These are phyloP conservation scores for Xylaria scruposa DNA, from an alignment of 495 filamentous ascomycete species.

Conservation along the genomic window DNA sequence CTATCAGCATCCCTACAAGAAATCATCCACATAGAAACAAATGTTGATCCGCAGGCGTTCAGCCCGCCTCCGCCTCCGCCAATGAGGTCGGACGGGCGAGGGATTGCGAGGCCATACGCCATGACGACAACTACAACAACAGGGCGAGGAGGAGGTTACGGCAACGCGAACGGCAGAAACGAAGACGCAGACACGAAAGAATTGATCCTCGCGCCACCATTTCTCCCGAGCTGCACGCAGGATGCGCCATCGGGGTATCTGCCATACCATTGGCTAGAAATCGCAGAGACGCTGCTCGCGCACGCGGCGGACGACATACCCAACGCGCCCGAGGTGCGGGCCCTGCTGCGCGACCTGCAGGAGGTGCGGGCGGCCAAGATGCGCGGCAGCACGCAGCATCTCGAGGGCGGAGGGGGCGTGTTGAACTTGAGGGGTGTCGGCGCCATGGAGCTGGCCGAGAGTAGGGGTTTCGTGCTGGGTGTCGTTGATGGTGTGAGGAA, in stretches of 20 bases:
- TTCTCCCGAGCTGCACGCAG: conserved; percentile 65
- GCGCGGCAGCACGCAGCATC: conserved; percentile 69
- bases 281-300: conserved; percentile 83
- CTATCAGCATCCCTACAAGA: conserved; percentile 70
- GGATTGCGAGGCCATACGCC: conserved; percentile 39
- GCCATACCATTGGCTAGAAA: conserved; percentile 93
- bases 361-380: conserved; percentile 93
- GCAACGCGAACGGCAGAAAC: background rate
- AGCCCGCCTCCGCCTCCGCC: conserved; percentile 74
- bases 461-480: conserved; percentile 79
- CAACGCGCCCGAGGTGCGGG: conserved; percentile 73
- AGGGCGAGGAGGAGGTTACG: conserved; percentile 22
- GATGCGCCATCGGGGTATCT: conserved; percentile 68
- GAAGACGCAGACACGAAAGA: conserved; percentile 16
- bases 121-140: background rate
- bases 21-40: conserved; percentile 82
- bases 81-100: conserved; percentile 50
- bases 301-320: conserved; percentile 85
- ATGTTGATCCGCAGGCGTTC: conserved; percentile 68
- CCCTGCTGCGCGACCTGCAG: conserved; percentile 78
- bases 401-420: conserved; percentile 72
- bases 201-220: conserved; percentile 60
- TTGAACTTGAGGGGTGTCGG: conserved; percentile 83
- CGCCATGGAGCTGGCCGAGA: conserved; percentile 88
- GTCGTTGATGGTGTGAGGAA: conserved; percentile 87